Base-by-base conservation (phyloP, 148 eudicot genomes). In the Polygonum aviculare region DNA sequence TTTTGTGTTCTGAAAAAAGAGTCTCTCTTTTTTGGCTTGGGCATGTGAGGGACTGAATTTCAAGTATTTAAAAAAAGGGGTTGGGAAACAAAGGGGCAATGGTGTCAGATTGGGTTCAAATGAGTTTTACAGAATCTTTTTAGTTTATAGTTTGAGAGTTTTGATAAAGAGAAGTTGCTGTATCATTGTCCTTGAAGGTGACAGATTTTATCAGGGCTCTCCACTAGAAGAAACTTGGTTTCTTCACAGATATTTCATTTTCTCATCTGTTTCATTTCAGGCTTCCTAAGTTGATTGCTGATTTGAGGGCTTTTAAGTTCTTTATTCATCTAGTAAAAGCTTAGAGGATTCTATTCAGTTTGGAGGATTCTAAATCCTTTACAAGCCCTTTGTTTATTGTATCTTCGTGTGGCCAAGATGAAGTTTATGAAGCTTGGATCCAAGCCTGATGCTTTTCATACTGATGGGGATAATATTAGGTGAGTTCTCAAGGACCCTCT, bases 341-440 rank as follows among this genome's bases (percentile, higher is more conserved):
- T 35, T 67, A 7, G 54, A n/a, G 52, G 75, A 72, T 72, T 21
- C 75, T n/a, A 8, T 22, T 44, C 52, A 41, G 52, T 12, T 44
- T 72, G 18, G 44, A 40, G 44, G 44, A 40, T 40, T n/a, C 14
- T 8, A 31, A 67, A 21, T 5, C 7, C 72, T 67, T 67, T 12
- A 38, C 9, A 44, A 44, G 47, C 47, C 72, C 44, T 67, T 67
- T 67, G 72, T 48, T 72, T 21, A 11, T 19, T 19, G 54, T 72
- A 72, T 44, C 75, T 21, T 11, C 26, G 18, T 44, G 54, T 41
- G 75, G 54, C 33, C 75, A 82, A 77, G 74, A 87, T 87, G 90
- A 87, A 87, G 86, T 87, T 84, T 50, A 87, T 87, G 90, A 87
- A 87, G 73, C 87, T 87, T 77, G 90, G 90, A 81, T 87, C 90